Conservation (phyloP, 1,139 yeast species). For the Suhomyces guaymorum region DNA sequence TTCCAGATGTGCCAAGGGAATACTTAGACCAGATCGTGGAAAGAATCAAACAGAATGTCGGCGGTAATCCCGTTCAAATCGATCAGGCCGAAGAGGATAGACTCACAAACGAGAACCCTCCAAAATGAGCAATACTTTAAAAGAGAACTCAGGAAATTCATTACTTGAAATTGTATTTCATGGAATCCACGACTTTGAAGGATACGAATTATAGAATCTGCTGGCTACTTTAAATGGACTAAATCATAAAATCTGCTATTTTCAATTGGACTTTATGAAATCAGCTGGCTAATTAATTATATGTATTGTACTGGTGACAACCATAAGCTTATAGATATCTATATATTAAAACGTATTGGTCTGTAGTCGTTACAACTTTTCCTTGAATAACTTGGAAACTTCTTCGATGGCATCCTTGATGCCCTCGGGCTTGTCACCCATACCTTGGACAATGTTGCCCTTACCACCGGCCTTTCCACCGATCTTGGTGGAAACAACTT, state of each 20-base stretch:
- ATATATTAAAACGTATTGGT: not conserved
- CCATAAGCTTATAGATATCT: not conserved
- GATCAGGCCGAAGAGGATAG: conserved; percentile 54
- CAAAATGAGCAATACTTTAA: conserved; percentile 3
- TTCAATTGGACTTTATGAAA: no score
- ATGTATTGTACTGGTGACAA: conserved; percentile 6
- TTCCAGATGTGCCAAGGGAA: conserved; percentile 22
- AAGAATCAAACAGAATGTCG: conserved; percentile 45
- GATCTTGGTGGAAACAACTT: conserved; percentile 65
- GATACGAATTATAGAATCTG: no score
- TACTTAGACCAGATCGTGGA: conserved; percentile 48
- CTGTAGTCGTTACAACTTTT: conserved; percentile 43
- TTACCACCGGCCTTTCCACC: conserved; percentile 99
- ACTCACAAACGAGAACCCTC: conserved; percentile 13
- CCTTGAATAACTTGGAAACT: conserved; percentile 57
- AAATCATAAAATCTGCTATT: no score
- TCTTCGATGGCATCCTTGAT: conserved; percentile 72
- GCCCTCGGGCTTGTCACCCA: conserved; percentile 81
- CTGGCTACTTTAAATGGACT: no score
- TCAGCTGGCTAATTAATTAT: conserved; percentile 2
- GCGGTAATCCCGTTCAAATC: conserved; percentile 54
- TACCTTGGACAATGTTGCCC: conserved; percentile 95
- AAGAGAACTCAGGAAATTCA: not conserved
- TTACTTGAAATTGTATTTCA: not conserved
- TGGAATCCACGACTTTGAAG: no score